A percentile compares a stretch with the other conserved stretches of the same genome.
phyloP scores from a whole-genome alignment of 2,329 filamentous ascomycete species.

The Cladosporium austrohemisphaericum region DNA sequence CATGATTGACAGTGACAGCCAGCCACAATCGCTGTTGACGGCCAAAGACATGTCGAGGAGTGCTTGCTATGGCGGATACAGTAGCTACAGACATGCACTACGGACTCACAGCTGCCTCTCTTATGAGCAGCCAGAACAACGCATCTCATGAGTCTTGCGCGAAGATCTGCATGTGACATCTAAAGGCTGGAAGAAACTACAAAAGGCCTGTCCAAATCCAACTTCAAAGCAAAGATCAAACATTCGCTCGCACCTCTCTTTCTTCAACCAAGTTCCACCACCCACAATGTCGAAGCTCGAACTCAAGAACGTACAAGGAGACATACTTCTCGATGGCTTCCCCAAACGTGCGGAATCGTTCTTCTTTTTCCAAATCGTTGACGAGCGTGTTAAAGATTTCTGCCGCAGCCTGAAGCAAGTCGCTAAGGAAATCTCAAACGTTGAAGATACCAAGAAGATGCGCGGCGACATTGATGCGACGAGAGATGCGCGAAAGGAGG shows the following conservation, averaged over 20 bases:
- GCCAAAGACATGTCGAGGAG: too few species aligned
- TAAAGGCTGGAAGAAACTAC: neutral
- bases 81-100: too few species aligned
- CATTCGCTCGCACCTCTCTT: too few species aligned
- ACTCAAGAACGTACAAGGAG: conserved; percentile 27
- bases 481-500: conserved; percentile 15
- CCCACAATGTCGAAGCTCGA: conserved; percentile 6
- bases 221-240: too few species aligned
- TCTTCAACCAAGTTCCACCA: neutral
- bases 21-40: too few species aligned
- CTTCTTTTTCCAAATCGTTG: conserved; percentile 27
- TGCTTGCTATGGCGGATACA: too few species aligned
- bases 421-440: conserved; percentile 24
- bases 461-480: conserved; percentile 22
- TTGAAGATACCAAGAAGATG: conserved; percentile 19
- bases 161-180: neutral
- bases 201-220: neutral
- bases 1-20: too few species aligned
- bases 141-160: too few species aligned
- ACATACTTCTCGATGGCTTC: conserved; percentile 27
- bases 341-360: conserved; percentile 27
- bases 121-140: too few species aligned
- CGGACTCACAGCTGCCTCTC: too few species aligned
- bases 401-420: conserved; percentile 21
- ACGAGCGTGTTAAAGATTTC: conserved; percentile 20